These are phyloP conservation scores for Penicillium simplicissimum DNA, from an alignment of 495 filamentous ascomycete genomes.

Conservation along the genomic window DNA sequence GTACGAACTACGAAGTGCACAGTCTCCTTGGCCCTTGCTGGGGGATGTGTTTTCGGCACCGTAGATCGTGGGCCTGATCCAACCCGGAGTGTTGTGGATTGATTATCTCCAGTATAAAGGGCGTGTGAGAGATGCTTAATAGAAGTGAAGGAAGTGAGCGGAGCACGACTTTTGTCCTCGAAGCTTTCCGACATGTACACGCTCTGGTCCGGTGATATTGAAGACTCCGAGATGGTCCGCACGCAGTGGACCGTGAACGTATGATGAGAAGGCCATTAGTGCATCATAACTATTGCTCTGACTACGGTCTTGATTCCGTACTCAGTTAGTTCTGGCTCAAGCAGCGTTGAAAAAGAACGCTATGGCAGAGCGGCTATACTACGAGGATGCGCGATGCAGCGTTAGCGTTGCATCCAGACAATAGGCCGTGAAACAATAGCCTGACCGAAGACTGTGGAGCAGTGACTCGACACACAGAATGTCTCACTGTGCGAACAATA, in stretches of 20 bases:
- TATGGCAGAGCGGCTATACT: not conserved
- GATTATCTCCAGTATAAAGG: not conserved
- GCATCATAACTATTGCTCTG: not conserved
- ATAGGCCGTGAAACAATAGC: not conserved
- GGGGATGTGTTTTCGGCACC: not conserved
- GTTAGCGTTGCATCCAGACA: not conserved
- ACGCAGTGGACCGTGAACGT: not conserved
- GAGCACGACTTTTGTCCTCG: not conserved
- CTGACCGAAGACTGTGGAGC: not conserved
- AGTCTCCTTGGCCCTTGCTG: not conserved
- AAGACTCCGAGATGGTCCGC: not conserved
- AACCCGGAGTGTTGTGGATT: not conserved
- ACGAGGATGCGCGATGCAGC: not conserved
- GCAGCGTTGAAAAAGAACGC: not conserved
- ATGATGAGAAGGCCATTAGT: not conserved
- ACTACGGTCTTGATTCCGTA: not conserved
- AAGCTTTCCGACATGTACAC: not conserved
- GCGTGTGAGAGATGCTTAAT: not conserved
- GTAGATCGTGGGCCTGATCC: constrained; percentile 17
- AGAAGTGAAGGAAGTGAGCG: not conserved
- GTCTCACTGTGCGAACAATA: constrained; percentile 1
- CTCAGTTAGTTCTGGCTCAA: not conserved
- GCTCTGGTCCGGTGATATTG: not conserved
- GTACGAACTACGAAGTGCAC: not conserved
- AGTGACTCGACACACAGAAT: not conserved